phyloP scores from a whole-genome alignment of 2,329 filamentous ascomycete genomes.

The Colletotrichum scovillei region DNA sequence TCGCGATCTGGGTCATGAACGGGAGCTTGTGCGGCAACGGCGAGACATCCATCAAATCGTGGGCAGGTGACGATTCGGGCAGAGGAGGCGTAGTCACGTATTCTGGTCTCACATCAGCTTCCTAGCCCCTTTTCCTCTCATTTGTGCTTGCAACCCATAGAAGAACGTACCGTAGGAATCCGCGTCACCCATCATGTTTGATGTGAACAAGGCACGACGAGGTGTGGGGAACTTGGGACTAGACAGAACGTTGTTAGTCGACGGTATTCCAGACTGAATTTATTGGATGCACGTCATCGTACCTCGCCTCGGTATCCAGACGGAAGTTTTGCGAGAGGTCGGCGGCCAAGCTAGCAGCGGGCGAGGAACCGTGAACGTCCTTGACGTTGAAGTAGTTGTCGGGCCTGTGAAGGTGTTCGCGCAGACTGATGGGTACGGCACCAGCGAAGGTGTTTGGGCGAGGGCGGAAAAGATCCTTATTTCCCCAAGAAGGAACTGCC shows the following conservation, averaged over 20 bases:
- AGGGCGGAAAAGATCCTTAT: conserved; percentile 63
- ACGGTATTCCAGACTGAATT: background rate
- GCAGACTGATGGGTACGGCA: conserved; percentile 81
- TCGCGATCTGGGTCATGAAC: conserved; percentile 72
- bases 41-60: conserved; percentile 92
- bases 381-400: conserved; percentile 87
- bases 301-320: conserved; percentile 88
- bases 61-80: conserved; percentile 82
- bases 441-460: conserved; percentile 59
- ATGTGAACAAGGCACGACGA: conserved; percentile 85
- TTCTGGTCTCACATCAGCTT: conserved; percentile 60
- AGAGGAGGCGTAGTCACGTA: conserved; percentile 86
- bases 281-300: conserved; percentile 47
- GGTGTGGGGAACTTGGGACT: conserved; percentile 88
- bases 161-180: conserved; percentile 68
- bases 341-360: conserved; percentile 88
- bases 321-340: conserved; percentile 98
- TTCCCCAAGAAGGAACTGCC: conserved; percentile 70
- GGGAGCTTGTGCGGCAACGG: conserved; percentile 89
- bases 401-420: conserved; percentile 74
- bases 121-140: background rate
- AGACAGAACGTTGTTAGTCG: background rate
- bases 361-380: conserved; percentile 85
- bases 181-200: conserved; percentile 71
- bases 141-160: conserved; percentile 33